phyloP scores from a whole-genome alignment of 2,329 filamentous ascomycete genomes.

The Penicillium psychrosexuale region DNA sequence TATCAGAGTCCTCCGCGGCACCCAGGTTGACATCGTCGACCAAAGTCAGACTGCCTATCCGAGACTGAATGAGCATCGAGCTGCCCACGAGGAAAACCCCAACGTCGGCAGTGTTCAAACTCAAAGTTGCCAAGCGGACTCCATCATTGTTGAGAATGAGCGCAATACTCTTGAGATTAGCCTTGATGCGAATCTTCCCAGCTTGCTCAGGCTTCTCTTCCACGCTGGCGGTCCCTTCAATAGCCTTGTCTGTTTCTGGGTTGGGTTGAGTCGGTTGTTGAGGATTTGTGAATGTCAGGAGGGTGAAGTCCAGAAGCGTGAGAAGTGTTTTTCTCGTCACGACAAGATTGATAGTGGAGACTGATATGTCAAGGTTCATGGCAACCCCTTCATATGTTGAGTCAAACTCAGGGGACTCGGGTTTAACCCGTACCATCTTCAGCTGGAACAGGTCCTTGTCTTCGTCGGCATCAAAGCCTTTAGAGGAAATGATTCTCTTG shows the following conservation, averaged over 20 bases:
- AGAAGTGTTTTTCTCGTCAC: slow-evolving; percentile 90
- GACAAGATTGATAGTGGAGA: slow-evolving; percentile 94
- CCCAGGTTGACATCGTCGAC: slow-evolving; percentile 93
- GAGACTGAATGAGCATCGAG: slow-evolving; percentile 82
- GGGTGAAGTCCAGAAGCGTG: slow-evolving; percentile 88
- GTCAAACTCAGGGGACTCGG: slow-evolving; percentile 88
- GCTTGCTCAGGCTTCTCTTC: slow-evolving; percentile 37
- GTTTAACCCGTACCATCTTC: slow-evolving; percentile 86
- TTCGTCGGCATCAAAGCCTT: slow-evolving; percentile 65
- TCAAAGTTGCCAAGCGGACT: slow-evolving; percentile 86
- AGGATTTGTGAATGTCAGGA: slow-evolving; percentile 79
- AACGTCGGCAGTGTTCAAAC: slow-evolving; percentile 87
- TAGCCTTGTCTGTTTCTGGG: slow-evolving; percentile 30
- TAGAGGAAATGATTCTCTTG: slow-evolving; percentile 95
- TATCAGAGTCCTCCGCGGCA: slow-evolving; percentile 72
- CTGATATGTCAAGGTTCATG: slow-evolving; percentile 82
- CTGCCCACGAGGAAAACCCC: slow-evolving; percentile 82
- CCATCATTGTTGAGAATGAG: slow-evolving; percentile 97
- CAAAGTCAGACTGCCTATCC: slow-evolving; percentile 80
- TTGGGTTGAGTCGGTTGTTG: slow-evolving; percentile 47
- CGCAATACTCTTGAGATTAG: slow-evolving; percentile 87
- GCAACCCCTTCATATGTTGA: slow-evolving; percentile 88
- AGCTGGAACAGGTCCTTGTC: slow-evolving; percentile 79
- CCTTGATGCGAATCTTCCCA: slow-evolving; percentile 88
- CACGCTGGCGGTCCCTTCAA: slow-evolving; percentile 27